These are phyloP conservation scores for Xylaria palmicola DNA, from an alignment of 495 filamentous ascomycete genomes.

Conservation along the genomic window DNA sequence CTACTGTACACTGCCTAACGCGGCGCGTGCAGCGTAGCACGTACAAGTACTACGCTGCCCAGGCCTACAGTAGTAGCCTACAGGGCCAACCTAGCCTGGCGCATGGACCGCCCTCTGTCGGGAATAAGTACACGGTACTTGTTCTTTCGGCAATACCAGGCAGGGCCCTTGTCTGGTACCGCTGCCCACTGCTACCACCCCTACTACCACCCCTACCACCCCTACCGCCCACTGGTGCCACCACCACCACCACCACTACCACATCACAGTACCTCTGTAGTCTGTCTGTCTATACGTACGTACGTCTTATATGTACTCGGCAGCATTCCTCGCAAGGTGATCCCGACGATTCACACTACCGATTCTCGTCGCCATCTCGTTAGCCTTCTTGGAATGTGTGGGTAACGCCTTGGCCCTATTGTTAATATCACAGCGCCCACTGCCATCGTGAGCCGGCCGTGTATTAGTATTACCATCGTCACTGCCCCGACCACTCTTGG, in stretches of 20 bases:
- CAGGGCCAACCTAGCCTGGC: conserved; percentile 1
- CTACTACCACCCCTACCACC: too few species aligned
- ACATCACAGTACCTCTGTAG: not conserved
- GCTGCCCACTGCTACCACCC: not conserved
- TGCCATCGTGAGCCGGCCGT: not conserved
- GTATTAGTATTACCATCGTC: not conserved
- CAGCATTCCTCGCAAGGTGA: conserved; percentile 17
- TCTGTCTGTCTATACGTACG: not conserved
- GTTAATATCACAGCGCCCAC: not conserved
- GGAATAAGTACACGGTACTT: conserved; percentile 15
- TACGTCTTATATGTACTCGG: conserved; percentile 14
- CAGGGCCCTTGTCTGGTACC: conserved; percentile 1
- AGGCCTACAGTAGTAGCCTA: not conserved
- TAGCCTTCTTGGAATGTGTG: not conserved
- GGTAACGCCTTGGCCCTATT: not conserved
- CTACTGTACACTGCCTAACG: not conserved
- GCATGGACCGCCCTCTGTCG: conserved; percentile 15
- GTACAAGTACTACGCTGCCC: not conserved
- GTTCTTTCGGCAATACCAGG: not conserved
- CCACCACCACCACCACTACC: too few species aligned
- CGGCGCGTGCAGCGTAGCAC: not conserved
- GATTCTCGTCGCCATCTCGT: conserved; percentile 11
- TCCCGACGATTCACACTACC: not conserved
- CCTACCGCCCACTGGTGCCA: too few species aligned
- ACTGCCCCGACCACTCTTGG: too few species aligned